phyloP scores from a whole-genome alignment of 441 rosid genomes.

The Adansonia gregorii region DNA sequence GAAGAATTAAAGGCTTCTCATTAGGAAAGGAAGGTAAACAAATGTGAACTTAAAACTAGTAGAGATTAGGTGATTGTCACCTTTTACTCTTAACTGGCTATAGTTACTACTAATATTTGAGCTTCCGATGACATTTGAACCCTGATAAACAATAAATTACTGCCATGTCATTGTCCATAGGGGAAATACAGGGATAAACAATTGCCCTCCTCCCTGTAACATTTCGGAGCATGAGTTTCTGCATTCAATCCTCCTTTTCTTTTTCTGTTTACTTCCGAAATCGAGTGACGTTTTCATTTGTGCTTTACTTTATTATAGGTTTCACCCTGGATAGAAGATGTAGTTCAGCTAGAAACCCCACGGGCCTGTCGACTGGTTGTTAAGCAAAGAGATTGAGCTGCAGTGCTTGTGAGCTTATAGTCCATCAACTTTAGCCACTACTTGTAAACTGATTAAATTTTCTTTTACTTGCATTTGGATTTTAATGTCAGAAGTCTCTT shows the following conservation, averaged over 20 bases:
- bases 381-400: neutral
- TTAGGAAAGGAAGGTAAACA: neutral
- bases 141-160: neutral
- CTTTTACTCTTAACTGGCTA: constrained; percentile 1
- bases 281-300: neutral
- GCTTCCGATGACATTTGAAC: neutral
- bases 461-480: neutral
- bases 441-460: neutral
- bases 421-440: neutral
- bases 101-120: neutral
- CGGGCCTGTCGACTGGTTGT: neutral
- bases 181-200: neutral
- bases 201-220: neutral
- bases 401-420: neutral
- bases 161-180: neutral
- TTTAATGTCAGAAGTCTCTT: neutral
- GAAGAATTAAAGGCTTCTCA: neutral
- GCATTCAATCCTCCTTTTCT: neutral
- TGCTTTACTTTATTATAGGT: neutral
- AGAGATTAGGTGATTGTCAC: neutral
- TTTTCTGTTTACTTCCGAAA: neutral
- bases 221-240: neutral
- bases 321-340: neutral
- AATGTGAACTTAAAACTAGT: neutral
- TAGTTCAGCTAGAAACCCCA: neutral